phyloP scores from a whole-genome alignment of 345 rosid genomes.

The Syzygium aromaticum region DNA sequence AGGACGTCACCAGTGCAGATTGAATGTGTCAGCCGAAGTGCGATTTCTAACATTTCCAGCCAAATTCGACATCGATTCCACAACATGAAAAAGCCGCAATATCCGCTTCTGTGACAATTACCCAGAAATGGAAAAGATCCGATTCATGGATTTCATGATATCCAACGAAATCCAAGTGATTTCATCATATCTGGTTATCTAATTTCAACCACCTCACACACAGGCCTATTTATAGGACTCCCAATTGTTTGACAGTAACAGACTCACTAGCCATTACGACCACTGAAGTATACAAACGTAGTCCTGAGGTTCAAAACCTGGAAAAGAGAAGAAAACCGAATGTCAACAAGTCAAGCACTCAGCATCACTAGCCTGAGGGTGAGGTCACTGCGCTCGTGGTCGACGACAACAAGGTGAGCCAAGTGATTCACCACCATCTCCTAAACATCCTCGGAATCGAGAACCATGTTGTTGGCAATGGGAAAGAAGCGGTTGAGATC shows the following conservation, averaged over 20 bases:
- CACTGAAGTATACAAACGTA: background rate
- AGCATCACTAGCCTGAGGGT: background rate
- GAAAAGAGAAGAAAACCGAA: background rate
- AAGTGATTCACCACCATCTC: conserved; percentile 37
- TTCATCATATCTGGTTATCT: background rate
- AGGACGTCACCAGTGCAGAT: background rate
- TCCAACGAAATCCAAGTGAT: background rate
- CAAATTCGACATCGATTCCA: background rate
- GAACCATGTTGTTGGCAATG: conserved; percentile 35
- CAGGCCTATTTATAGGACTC: background rate
- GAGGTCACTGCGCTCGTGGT: conserved; percentile 46
- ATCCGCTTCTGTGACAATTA: background rate
- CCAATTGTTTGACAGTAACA: background rate
- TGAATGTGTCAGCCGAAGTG: background rate
- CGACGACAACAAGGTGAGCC: conserved; percentile 41
- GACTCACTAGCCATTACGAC: background rate
- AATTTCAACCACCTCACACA: background rate
- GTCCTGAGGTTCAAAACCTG: background rate
- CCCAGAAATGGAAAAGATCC: background rate
- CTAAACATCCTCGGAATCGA: conserved; percentile 41
- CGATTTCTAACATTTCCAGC: background rate
- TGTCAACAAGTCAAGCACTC: background rate
- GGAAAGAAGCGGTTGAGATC: conserved; percentile 60
- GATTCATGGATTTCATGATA: background rate
- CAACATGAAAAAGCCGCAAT: background rate